A percentile compares a stretch with the other conserved stretches of the same genome.
Evolutionary conservation across 441 rosid genomes (phyloP).

Genomic region (Populus tomentosa): DNA sequence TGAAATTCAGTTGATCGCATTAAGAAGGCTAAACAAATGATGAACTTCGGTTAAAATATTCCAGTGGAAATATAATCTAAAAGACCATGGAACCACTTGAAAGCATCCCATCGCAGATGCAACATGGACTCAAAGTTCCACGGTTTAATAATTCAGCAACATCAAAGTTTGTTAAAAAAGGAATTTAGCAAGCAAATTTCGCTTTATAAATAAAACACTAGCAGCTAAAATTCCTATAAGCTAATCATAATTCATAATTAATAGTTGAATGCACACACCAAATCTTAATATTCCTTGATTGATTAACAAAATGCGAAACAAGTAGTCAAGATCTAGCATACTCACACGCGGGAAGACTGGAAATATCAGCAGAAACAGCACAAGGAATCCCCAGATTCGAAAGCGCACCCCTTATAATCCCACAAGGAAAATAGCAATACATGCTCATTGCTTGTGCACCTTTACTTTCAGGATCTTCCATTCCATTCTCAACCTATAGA

Average conservation of each 20-base stretch:
- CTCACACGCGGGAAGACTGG: conserved; percentile 95
- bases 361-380: conserved; percentile 94
- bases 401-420: conserved; percentile 95
- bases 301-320: background rate
- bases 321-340: conserved; percentile 8
- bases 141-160: background rate
- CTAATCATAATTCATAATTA: background rate
- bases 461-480: conserved; percentile 62
- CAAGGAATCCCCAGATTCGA: conserved; percentile 95
- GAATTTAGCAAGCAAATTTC: background rate
- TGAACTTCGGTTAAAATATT: background rate
- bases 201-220: background rate
- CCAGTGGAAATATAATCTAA: background rate
- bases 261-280: background rate
- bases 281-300: background rate
- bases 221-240: background rate
- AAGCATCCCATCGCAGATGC: background rate
- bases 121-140: background rate
- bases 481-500: conserved; percentile 47
- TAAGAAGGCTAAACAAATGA: background rate
- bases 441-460: conserved; percentile 69
- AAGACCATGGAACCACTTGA: background rate
- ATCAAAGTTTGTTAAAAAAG: background rate
- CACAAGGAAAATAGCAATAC: conserved; percentile 92
- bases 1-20: background rate